Evolutionary conservation across 352 stramenopile genomes (phyloP), one percentile per base, ranked within the genome.

Genomic region (Phytophthora ramorum): DNA sequence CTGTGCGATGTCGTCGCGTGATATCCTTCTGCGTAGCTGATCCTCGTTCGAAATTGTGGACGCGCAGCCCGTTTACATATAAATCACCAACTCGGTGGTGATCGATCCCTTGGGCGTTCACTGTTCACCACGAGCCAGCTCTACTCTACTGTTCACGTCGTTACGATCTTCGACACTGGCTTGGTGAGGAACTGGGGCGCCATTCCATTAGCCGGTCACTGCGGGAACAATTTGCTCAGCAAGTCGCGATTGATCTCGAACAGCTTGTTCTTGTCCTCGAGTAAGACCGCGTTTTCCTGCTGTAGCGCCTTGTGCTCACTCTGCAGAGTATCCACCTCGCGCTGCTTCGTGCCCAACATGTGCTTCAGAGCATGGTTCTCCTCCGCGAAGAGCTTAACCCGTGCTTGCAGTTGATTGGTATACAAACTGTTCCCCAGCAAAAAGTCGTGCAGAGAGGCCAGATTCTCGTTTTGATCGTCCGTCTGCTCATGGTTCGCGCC

Each of bases 211-310:
- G 22, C 14, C 34, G 32, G 19, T 87, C 68, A 89, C 56, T 91
- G 78, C n/a, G 75, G 82, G 44, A 91, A 88, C 28, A 91, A 59
- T 51, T 91, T 91, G 58, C 68, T 68, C 28, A 91, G 58, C 26
- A 92, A 47, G 63, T 89, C 82, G 49, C 80, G 76, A 61, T 92
- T 92, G 50, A 92, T 90, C 64, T 91, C 81, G 49, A 90, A 89
- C 14, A 92, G 59, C 71, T 92, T 92, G 72, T 85, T 90, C 63
- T 92, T 91, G 70, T 89, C 82, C 37, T 91, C 81, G 0, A 81
- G 66, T 40, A 92, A 68, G 20, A 90, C 80, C 2, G 71, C 63
- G 51, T 91, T 92, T 64, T 91, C 84, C 43, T 90, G 75, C 61
- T 91, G 79, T 20, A 92, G 66, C 46, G 74, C 62, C 49, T 89